These are phyloP conservation scores for Boletus subparvulus DNA, from an alignment of 768 basidiomycete species.

Conservation along the genomic window DNA sequence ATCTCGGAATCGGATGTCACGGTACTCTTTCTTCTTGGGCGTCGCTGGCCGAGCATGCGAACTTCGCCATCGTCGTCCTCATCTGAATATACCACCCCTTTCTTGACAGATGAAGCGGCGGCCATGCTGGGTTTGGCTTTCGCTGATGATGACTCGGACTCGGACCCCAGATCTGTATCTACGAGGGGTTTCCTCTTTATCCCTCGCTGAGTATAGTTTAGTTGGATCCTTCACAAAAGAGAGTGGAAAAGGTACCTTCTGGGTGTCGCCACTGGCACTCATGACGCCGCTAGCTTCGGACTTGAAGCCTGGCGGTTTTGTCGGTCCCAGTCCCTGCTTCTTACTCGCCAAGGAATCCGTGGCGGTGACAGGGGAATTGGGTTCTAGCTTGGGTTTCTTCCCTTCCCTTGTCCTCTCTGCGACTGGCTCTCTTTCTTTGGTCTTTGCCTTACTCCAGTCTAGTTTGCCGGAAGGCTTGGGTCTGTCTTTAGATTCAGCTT, in stretches of 20 bases:
- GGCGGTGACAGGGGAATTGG: neutral
- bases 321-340: neutral
- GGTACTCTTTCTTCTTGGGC: slow-evolving; percentile 34
- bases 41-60: slow-evolving; percentile 24
- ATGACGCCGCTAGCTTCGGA: neutral
- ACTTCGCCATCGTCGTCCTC: slow-evolving; percentile 52
- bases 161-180: slow-evolving; percentile 27
- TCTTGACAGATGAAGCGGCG: slow-evolving; percentile 37
- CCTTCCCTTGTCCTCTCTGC: slow-evolving; percentile 11
- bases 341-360: neutral
- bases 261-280: neutral
- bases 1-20: slow-evolving; percentile 44
- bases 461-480: slow-evolving; percentile 48
- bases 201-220: slow-evolving; percentile 34
- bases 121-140: slow-evolving; percentile 11
- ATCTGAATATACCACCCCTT: slow-evolving; percentile 52
- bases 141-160: slow-evolving; percentile 6
- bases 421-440: slow-evolving; percentile 36
- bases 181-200: slow-evolving; percentile 45
- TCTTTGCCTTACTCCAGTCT: slow-evolving; percentile 61
- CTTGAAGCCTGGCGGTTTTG: neutral
- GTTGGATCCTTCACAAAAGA: neutral
- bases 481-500: slow-evolving; percentile 27
- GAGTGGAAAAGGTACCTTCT: slow-evolving; percentile 3
- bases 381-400: slow-evolving; percentile 19